A percentile compares a stretch with the other conserved stretches of the same genome.
These are phyloP conservation scores for Hypoxylon sp. DNA, from an alignment of 2,329 filamentous ascomycete genomes.

Conservation along the genomic window DNA sequence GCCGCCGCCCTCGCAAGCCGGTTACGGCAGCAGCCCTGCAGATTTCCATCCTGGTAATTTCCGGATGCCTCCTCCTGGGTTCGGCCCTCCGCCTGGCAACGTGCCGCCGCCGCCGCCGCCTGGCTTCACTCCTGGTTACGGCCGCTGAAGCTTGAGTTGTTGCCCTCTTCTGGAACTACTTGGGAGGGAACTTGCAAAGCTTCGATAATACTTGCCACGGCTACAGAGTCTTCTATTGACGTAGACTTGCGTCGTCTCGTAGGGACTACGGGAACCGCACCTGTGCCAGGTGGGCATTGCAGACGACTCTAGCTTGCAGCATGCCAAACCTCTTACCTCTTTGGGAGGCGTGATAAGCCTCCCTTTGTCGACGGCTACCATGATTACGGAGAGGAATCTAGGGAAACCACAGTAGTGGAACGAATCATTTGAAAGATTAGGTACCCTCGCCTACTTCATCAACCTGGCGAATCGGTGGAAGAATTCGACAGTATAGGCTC, in stretches of 20 bases:
- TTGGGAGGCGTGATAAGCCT: neutral
- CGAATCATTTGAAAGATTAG: constrained; percentile 3
- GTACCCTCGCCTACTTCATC: constrained; percentile 5
- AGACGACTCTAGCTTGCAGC: neutral
- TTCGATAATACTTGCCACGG: neutral
- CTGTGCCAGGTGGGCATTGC: neutral
- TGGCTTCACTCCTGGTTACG: constrained; percentile 48
- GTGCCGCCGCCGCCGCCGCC: constrained; percentile 46
- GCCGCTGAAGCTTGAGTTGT: constrained; percentile 38
- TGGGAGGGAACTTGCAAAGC: neutral
- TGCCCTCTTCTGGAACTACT: neutral
- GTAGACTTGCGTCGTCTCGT: neutral
- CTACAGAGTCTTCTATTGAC: neutral
- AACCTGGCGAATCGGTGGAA: neutral
- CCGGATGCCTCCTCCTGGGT: constrained; percentile 59
- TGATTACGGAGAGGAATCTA: neutral
- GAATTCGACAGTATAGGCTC: too few species aligned
- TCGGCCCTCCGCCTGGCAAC: constrained; percentile 53
- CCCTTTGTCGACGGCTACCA: neutral
- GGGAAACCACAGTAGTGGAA: neutral
- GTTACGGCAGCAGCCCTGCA: constrained; percentile 75
- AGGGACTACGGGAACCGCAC: neutral
- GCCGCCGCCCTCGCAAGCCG: constrained; percentile 75
- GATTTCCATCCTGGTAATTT: constrained; percentile 61
- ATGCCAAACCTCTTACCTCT: neutral